Base-by-base conservation (phyloP, 2,329 filamentous ascomycete species). In the Stachybotrys elegans region DNA sequence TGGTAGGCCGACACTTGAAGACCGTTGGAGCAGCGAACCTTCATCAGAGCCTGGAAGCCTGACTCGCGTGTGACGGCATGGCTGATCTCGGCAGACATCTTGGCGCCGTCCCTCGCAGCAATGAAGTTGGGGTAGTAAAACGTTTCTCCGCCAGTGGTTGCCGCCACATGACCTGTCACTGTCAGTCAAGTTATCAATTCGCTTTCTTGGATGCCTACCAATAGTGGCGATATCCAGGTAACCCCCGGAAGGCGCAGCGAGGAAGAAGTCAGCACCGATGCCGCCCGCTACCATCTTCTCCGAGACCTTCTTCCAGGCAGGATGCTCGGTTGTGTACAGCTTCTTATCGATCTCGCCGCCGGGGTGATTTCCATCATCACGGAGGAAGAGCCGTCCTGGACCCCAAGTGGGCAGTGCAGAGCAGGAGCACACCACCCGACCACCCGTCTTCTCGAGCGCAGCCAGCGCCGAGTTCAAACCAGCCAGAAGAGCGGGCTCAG, bases 111-210 rank as follows among this genome's bases (percentile, higher is more conserved):
- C 29, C 93, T 81, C 7, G 87, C 87, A 7, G 86, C 82, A 47
- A 95, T 83, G 70, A 95, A 98, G 64, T 97, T 98, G 37, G 93
- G 91, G 62, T 95, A 98, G 68, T 95, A 96, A 67, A 91, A 98
- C 0, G 85, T 88, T 64, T 98, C 93, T 50, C 93, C 93, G 46
- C 93, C 93, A n/a, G 89, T 95, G 22, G 86, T 83, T 34, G 89
- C 83, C 23, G 93, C 81, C 19, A 95, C 79, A 63, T 95, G 86
- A 34, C 91, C 88, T 83, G 43, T 17, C 52, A 61, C 44, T 45
- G 14, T 45, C 20, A 25, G 20, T 39, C 6, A 39, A 7, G 11
- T 13, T 39, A 14, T 23, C 5, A 6, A 13, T n/a, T n/a, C n/a
- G n/a, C n/a, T n/a, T n/a, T 13, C 29, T 32, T 32, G 29, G 29